phyloP scores from a whole-genome alignment of 768 basidiomycete species.

The Aureoboletus auriporus region DNA sequence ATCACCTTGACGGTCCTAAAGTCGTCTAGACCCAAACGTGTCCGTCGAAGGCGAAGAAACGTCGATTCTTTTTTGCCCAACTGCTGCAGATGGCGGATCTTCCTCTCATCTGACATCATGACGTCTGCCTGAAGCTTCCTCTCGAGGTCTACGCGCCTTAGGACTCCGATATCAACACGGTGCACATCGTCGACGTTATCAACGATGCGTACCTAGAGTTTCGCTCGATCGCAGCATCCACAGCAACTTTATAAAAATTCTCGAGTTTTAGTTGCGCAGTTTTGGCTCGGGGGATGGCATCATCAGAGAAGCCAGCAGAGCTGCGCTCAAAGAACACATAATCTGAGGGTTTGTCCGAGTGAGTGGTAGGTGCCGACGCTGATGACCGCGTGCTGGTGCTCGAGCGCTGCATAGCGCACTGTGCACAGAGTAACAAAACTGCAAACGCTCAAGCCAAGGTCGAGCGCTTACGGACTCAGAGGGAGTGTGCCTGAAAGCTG shows the following conservation, averaged over 20 bases:
- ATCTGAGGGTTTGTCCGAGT: conserved; percentile 48
- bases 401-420: conserved; percentile 26
- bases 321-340: conserved; percentile 92
- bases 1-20: conserved; percentile 98
- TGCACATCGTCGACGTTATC: not conserved
- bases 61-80: conserved; percentile 86
- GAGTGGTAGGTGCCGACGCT: conserved; percentile 16
- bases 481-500: not conserved
- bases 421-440: not conserved
- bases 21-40: conserved; percentile 86
- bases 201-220: conserved; percentile 67
- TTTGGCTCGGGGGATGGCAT: conserved; percentile 79
- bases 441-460: not conserved
- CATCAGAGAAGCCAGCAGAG: conserved; percentile 70
- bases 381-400: conserved; percentile 28
- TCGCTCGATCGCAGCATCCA: conserved; percentile 91
- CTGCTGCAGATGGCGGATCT: conserved; percentile 76
- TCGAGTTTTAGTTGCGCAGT: conserved; percentile 93
- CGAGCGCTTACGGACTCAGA: too few relatives aligned
- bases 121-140: conserved; percentile 68
- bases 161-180: conserved; percentile 4
- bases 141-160: conserved; percentile 85
- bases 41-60: conserved; percentile 82
- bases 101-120: conserved; percentile 77
- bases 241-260: conserved; percentile 94